Evolutionary conservation across 441 rosid genomes (phyloP), one percentile per base, ranked within the genome.

Genomic region (Croton laevigatus): DNA sequence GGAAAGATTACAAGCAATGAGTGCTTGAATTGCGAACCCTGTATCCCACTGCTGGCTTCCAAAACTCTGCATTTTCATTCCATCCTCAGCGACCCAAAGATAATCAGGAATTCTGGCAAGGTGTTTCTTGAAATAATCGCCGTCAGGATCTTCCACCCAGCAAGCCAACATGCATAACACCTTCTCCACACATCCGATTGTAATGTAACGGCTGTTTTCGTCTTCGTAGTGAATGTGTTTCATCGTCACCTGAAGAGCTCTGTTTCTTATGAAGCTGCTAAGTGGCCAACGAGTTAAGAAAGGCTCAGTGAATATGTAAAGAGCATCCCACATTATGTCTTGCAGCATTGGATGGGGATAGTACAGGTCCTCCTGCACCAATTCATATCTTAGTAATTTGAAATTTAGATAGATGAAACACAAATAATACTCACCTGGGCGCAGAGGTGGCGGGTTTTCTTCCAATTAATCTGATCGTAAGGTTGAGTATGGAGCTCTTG

Each of bases 31-130:
- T 16, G 83, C 75, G 3, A 84, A 63, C 58, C 79, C 80, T 44
- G 86, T 68, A 59, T 87, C 91, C 91, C 91, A 87, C n/a, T 65
- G 71, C 62, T 86, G 90, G 66, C 90, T 86, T 19, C 90, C 88
- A n/a, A 83, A 86, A 40, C 83, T 78, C 86, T 83, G 91, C 82
- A 84, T 80, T 72, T 84, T 88, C 81, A 88, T 84, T 71, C 90
- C 90, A 65, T 88, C 90, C 70, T 86, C 90, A 22, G 85, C 91
- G 11, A 85, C 75, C 91, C 88, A 87, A 12, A 87, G 55, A 63
- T 79, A 87, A 80, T 87, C 91, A 0, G 85, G 61, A 45, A 85
- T 70, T 62, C 91, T 79, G 38, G 87, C 72, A 7, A 87, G 79
- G 73, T 87, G 91, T 74, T 83, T 88, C 75, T 81, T 84, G 73